These are phyloP conservation scores for Gardenia jasminoides DNA, from an alignment of 257 asterid species.

Conservation along the genomic window DNA sequence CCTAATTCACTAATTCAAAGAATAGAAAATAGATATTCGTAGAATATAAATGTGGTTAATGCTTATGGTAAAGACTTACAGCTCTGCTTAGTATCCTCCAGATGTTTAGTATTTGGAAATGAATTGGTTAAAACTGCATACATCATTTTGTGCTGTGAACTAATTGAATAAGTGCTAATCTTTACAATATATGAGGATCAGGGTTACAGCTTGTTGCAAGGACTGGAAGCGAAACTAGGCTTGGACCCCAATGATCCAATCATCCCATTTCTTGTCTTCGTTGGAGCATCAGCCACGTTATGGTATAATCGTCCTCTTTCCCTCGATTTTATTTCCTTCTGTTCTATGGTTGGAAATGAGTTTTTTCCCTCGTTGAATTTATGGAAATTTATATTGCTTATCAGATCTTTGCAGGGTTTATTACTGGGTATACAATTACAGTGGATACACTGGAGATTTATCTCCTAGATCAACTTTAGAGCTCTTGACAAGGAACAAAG, in stretches of 20 bases:
- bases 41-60: neutral
- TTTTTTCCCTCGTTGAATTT: conserved; percentile 17
- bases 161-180: neutral
- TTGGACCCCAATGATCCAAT: conserved; percentile 84
- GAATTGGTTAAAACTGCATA: neutral
- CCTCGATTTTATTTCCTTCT: conserved; percentile 12
- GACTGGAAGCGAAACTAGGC: conserved; percentile 64
- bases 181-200: conserved; percentile 29
- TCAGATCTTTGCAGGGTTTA: conserved; percentile 98
- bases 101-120: neutral
- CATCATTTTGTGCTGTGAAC: neutral
- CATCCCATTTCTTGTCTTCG: conserved; percentile 55
- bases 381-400: conserved; percentile 66
- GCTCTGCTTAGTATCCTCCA: neutral
- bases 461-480: conserved; percentile 68
- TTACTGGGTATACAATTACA: conserved; percentile 62
- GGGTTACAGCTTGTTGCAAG: conserved; percentile 61
- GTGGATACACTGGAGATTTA: conserved; percentile 95
- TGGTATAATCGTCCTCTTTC: conserved; percentile 57
- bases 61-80: neutral
- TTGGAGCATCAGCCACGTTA: conserved; percentile 68
- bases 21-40: no score
- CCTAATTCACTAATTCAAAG: neutral
- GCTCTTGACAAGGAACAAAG: conserved; percentile 65
- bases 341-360: conserved; percentile 9